phyloP scores from a whole-genome alignment of 2,329 filamentous ascomycete genomes.

The Fusarium sp. region DNA sequence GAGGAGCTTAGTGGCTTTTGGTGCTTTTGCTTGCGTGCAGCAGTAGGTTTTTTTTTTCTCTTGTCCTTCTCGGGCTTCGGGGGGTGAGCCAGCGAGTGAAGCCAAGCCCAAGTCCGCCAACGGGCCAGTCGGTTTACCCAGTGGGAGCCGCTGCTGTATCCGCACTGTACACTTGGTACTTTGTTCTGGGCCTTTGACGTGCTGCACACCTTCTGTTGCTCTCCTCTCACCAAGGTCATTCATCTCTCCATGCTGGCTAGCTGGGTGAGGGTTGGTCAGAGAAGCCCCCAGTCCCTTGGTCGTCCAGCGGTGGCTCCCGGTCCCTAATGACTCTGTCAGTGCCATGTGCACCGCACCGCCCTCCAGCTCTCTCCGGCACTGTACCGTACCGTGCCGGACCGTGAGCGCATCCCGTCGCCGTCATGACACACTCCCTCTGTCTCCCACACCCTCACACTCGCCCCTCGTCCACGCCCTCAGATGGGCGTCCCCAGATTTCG shows the following conservation, averaged over 20 bases:
- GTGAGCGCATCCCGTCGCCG: conserved; percentile 3
- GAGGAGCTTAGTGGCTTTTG: background rate
- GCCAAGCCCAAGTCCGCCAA: background rate
- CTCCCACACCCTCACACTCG: background rate
- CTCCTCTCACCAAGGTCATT: background rate
- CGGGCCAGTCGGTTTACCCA: conserved; percentile 16
- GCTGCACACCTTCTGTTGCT: background rate
- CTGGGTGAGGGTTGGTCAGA: background rate
- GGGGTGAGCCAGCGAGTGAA: background rate
- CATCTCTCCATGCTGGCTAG: background rate
- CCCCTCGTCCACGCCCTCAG: conserved; percentile 6
- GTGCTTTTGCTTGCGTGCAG: conserved; percentile 12
- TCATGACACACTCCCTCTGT: background rate
- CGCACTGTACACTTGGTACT: conserved; percentile 16
- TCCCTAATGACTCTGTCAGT: conserved; percentile 6
- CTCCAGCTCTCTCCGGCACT: conserved; percentile 13
- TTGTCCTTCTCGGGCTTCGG: background rate
- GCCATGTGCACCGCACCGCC: conserved; percentile 19
- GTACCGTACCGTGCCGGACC: conserved; percentile 21
- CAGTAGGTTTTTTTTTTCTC: background rate
- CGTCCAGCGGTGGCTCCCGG: conserved; percentile 2
- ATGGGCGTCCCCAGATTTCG: conserved; percentile 21
- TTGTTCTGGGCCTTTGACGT: background rate
- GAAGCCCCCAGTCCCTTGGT: background rate
- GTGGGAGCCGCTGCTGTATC: conserved; percentile 17